Conservation (phyloP, 345 rosid species). For the Sisymbrium irio region DNA sequence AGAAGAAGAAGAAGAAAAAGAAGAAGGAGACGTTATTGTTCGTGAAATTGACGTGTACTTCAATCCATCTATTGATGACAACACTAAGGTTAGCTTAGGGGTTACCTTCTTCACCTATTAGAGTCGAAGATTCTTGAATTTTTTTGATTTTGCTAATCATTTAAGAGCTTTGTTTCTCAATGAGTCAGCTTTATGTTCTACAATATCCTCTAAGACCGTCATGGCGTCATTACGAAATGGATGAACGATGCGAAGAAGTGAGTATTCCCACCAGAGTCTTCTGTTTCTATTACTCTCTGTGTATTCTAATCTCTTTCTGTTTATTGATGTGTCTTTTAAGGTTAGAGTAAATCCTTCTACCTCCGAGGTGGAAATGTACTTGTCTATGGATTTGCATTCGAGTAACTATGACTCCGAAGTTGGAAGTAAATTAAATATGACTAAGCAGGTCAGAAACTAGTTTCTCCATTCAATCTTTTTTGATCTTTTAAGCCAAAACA, state of each 20-base stretch:
- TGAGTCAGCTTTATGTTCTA: too few relatives aligned
- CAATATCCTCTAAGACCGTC: too few relatives aligned
- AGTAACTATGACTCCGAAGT: slow-evolving; percentile 46
- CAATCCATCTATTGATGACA: slow-evolving; percentile 45
- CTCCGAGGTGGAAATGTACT: slow-evolving; percentile 63
- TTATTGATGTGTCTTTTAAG: slow-evolving; percentile 34
- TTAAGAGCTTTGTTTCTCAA: too few relatives aligned
- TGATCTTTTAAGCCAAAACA: background rate
- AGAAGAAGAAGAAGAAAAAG: too few relatives aligned
- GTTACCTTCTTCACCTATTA: background rate
- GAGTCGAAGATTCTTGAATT: background rate
- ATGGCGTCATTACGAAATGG: slow-evolving; percentile 41
- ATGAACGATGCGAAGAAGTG: slow-evolving; percentile 78
- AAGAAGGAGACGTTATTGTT: too few relatives aligned
- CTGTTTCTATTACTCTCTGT: background rate
- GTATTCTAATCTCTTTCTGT: background rate
- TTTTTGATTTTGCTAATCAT: background rate
- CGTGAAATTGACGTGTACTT: slow-evolving; percentile 1
- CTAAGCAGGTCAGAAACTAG: slow-evolving; percentile 61
- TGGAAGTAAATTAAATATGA: slow-evolving; percentile 37
- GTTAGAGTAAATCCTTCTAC: slow-evolving; percentile 67
- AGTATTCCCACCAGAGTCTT: background rate
- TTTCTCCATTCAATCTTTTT: slow-evolving; percentile 14
- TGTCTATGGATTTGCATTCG: slow-evolving; percentile 55
- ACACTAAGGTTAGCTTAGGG: slow-evolving; percentile 44